Evolutionary conservation across 257 asterid species (phyloP), one percentile per base, ranked within the genome.

Genomic region (Salvia miltiorrhiza): DNA sequence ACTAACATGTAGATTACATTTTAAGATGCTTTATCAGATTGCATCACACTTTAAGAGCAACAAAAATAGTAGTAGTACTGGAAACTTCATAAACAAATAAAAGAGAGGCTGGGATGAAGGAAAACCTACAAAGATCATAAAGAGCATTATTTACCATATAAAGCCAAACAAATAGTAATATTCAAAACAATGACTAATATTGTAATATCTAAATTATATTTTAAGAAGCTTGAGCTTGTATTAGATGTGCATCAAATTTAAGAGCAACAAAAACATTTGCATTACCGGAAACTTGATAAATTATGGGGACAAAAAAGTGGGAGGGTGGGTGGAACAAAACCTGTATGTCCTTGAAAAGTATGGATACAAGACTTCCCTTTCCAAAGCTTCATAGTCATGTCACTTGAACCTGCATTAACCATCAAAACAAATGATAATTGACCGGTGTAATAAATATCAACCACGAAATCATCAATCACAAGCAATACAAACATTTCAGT

Each of bases 341-440:
- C 99, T 91, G 95, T 77, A 80, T 91, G 99, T 53, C 97, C 99
- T 41, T 65, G 74, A 77, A 87, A 85, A 53, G 99, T 85, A 45
- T 80, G 95, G 33, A 67, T 24, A 67, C 99, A 91, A 66, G 89
- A 68, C 73, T 80, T 85, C 69, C 96, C 99, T 69, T 87, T 89
- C 99, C 99, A 94, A 10, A 91, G 89, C 95, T 89, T 94, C 82
- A 94, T 74, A 63, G 93, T 82, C 84, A 73, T 81, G 84, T 94
- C 98, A 80, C 96, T 94, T 17, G 99, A 94, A 78, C 97, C 99
- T 94, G 80, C 65, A 58, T 63, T 61, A 35, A 53, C 74, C 77
- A 84, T 54, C 63, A 65, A 52, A 78, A 78, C 60, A 40, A 69
- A 70, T 44, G 66, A 58, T 45, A n/a, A 47, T 74, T 17, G 7